A percentile compares a stretch with the other conserved stretches of the same genome.
Evolutionary conservation across 2,329 filamentous ascomycete genomes (phyloP).

Genomic region (Metarhizium anisopliae): DNA sequence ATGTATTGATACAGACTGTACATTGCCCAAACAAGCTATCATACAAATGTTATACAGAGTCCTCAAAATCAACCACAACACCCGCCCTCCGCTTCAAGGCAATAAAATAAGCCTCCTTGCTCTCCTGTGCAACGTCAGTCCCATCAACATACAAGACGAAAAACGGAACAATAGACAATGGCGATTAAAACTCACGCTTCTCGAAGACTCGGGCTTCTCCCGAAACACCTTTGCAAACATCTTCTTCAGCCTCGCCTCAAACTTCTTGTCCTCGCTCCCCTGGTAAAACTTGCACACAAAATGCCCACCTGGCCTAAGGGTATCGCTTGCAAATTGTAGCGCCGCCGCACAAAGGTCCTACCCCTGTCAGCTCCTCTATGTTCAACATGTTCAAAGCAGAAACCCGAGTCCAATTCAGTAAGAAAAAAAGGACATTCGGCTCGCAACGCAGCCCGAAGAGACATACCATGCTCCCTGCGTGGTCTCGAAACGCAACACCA

Average conservation of each 20-base stretch:
- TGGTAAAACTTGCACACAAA: constrained; percentile 99
- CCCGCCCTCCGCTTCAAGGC: constrained; percentile 58
- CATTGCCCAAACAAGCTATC: background rate
- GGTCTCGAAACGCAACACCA: constrained; percentile 77
- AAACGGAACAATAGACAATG: background rate
- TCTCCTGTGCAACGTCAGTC: constrained; percentile 20
- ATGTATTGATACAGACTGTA: background rate
- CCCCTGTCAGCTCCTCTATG: background rate
- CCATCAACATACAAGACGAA: background rate
- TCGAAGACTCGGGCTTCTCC: constrained; percentile 86
- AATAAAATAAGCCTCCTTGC: constrained; percentile 77
- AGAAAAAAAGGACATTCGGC: no score
- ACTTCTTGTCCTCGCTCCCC: constrained; percentile 70
- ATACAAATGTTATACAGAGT: background rate
- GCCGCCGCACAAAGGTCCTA: constrained; percentile 88
- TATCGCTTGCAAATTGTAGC: constrained; percentile 76
- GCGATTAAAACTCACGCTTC: constrained; percentile 52
- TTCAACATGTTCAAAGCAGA: background rate
- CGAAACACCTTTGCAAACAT: constrained; percentile 74
- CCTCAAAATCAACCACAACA: constrained; percentile 17
- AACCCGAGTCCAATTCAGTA: no score
- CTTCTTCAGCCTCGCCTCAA: constrained; percentile 66
- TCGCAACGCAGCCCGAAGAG: no score
- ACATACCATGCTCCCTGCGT: constrained; percentile 87
- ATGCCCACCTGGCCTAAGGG: constrained; percentile 71